Evolutionary conservation across 192 early-diverging fungal genomes (phyloP).

Genomic region (Martensiomyces pterosporus): DNA sequence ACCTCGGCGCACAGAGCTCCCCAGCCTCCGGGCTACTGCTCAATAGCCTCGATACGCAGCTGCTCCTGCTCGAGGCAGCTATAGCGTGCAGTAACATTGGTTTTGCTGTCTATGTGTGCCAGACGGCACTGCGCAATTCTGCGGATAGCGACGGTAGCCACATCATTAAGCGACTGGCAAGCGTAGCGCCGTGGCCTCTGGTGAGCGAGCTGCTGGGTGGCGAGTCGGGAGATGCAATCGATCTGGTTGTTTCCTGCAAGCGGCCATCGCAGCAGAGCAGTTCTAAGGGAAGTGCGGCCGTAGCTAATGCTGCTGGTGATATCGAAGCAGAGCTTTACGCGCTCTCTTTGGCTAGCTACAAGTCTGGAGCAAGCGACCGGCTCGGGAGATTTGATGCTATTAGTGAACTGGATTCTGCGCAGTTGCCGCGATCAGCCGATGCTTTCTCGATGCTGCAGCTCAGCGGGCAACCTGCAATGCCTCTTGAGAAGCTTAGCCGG

Average conservation of each 20-base stretch:
- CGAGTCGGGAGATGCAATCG: no score
- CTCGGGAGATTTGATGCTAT: no score
- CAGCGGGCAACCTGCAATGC: no score
- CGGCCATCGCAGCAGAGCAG: no score
- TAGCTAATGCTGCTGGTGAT: conserved; percentile 4
- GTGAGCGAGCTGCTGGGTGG: conserved; percentile 5
- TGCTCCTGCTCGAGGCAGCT: conserved; percentile 28
- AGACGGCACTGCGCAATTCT: conserved; percentile 6
- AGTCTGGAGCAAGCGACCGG: no score
- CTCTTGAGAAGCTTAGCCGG: no score
- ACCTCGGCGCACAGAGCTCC: conserved; percentile 7
- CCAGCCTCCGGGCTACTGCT: conserved; percentile 1
- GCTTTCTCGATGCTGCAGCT: no score
- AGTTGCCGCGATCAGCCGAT: no score
- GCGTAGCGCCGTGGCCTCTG: conserved; percentile 1
- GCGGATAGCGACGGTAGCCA: background rate
- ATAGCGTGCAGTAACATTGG: conserved; percentile 20
- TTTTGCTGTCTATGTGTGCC: conserved; percentile 21
- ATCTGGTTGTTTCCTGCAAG: no score
- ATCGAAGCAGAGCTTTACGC: conserved; percentile 3
- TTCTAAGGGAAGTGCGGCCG: no score
- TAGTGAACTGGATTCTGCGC: no score
- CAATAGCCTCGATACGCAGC: background rate
- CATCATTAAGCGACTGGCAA: background rate
- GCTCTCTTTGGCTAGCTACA: no score